These are phyloP conservation scores for Didymella exigua DNA, from an alignment of 2,329 filamentous ascomycete genomes.

Conservation along the genomic window DNA sequence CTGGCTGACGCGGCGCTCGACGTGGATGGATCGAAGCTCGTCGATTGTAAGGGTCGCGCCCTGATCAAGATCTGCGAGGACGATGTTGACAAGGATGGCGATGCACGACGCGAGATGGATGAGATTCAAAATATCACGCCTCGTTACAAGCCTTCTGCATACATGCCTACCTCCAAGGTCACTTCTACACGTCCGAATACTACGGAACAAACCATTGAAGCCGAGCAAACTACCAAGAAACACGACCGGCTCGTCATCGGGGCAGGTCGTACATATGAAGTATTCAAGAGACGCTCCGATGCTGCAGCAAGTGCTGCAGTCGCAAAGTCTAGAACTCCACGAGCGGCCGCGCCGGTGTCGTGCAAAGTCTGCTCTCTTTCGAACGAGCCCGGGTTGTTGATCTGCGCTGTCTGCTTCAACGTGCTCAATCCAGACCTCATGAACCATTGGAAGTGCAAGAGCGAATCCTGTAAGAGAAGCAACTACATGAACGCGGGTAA, in stretches of 20 bases:
- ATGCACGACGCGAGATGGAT: conserved; percentile 62
- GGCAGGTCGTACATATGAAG: conserved; percentile 24
- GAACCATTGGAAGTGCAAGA: conserved; percentile 68
- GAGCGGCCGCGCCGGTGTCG: conserved; percentile 6
- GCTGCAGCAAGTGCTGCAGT: background rate
- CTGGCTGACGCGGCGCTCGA: conserved; percentile 63
- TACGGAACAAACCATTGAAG: background rate
- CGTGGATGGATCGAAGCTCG: conserved; percentile 66
- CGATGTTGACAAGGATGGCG: conserved; percentile 56
- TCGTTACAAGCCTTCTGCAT: conserved; percentile 6
- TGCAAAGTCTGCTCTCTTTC: conserved; percentile 72
- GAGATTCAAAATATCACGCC: conserved; percentile 63
- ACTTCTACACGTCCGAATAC: background rate
- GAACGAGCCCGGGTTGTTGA: conserved; percentile 62
- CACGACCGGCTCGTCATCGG: background rate
- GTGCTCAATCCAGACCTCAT: conserved; percentile 65
- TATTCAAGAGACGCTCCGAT: conserved; percentile 23
- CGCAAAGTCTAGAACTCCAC: background rate
- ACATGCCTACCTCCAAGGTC: background rate
- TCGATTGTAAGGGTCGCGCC: conserved; percentile 67
- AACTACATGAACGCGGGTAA: conserved; percentile 72
- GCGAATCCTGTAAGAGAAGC: conserved; percentile 60
- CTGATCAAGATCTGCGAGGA: conserved; percentile 79
- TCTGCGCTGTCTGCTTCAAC: conserved; percentile 72
- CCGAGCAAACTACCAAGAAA: background rate